phyloP scores from a whole-genome alignment of 306 rosid genomes.

The Citrullus amarus region DNA sequence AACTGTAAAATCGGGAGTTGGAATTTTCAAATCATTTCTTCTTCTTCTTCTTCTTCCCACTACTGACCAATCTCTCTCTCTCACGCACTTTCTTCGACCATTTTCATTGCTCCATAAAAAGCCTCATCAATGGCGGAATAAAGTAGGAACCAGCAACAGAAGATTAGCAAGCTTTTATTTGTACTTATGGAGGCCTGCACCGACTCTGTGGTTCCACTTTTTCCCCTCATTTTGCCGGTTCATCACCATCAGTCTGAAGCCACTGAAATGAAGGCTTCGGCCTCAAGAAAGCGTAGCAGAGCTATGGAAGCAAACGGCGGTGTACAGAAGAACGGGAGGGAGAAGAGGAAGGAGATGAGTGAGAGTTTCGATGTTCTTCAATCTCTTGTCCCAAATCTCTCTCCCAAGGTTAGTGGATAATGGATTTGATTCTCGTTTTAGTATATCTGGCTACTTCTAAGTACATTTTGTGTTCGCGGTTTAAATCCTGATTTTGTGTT shows the following conservation, averaged over 20 bases:
- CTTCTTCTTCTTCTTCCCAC: not conserved
- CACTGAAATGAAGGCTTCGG: not conserved
- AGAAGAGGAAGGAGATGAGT: constrained; percentile 11
- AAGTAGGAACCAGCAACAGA: not conserved
- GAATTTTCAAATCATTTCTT: not conserved
- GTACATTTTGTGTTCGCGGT: not conserved
- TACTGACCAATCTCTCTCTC: not conserved
- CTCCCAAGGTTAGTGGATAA: constrained; percentile 12
- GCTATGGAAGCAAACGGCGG: not conserved
- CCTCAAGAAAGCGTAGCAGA: constrained; percentile 3
- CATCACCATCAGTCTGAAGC: not conserved
- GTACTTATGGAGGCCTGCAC: not conserved
- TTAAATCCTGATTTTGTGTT: not conserved
- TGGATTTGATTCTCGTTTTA: not conserved
- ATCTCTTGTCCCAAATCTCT: constrained; percentile 16
- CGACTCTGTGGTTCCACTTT: not conserved
- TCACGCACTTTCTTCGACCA: not conserved
- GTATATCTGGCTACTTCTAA: not conserved
- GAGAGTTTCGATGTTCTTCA: constrained; percentile 13
- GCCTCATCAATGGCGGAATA: not conserved
- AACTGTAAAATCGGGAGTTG: not conserved
- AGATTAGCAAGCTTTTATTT: not conserved
- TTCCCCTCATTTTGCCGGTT: not conserved
- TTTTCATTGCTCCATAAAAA: not conserved
- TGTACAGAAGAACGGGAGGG: constrained; percentile 4